Base-by-base conservation (phyloP, 768 basidiomycete genomes). In the Suillus paluster region DNA sequence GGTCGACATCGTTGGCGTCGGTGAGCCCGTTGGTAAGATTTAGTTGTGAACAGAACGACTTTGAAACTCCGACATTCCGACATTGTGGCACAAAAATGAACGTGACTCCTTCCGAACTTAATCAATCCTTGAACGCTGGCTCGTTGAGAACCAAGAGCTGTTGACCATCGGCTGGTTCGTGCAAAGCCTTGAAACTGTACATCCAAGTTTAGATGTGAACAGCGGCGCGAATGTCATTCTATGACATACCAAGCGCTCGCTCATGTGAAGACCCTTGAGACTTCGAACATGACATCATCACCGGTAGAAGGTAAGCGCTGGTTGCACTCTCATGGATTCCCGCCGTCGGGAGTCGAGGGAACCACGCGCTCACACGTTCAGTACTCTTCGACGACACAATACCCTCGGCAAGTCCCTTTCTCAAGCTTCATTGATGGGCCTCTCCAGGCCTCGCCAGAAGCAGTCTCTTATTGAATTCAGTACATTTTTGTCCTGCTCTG, bases 1-100 rank as follows among this genome's bases (percentile, higher is more conserved):
- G 59, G 80, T 80, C 57, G 78, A 79, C 83, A 84, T 84, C 61
- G 59, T 64, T 57, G 34, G 41, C 33, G 25, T 42, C 52, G 60
- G 36, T 52, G 52, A 41, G 21, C 44, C 54, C 53, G 36, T 50
- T 27, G 30, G 57, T 49, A 36, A 38, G 55, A 21, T 59, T 53
- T 63, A 57, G 59, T 57, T 58, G 53, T 61, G 64, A 62, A 71
- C 64, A 76, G 64, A 60, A 65, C 48, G 21, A 65, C 62, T 55
- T 75, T 75, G 15, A 72, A 74, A 75, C 73, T 77, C 73, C 73
- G 73, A 64, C 46, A 3, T 17, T 64, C 59, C 63, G 30, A 50
- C 57, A 60, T 62, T 64, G 73, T 74, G 73, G 74, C 73, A 45
- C 62, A 34, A 50, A 42, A 56, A 57, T 50, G 21, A 25, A 49